Conservation (phyloP, 208 protist species). For the Leishmania aethiopica region DNA sequence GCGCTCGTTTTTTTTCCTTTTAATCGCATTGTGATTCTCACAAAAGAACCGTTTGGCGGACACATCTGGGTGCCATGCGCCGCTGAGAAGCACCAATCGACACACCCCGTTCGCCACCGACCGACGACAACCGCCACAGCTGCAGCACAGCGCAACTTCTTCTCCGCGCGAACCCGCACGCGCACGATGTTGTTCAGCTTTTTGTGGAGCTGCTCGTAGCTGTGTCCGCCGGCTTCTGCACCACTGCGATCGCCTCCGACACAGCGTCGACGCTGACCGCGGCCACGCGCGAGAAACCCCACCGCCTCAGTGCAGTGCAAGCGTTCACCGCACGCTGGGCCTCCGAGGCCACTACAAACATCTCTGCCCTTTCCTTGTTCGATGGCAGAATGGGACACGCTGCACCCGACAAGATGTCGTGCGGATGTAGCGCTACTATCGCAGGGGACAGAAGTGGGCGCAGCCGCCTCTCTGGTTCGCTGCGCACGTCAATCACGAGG, state of each 20-base stretch:
- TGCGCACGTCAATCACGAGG: slow-evolving; percentile 75
- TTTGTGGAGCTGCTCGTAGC: not conserved
- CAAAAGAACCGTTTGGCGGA: not conserved
- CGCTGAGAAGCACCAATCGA: not conserved
- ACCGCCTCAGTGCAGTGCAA: slow-evolving; percentile 60
- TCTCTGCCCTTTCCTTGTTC: slow-evolving; percentile 42
- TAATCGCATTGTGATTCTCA: not conserved
- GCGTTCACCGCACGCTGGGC: slow-evolving; percentile 58
- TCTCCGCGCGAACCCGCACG: not conserved
- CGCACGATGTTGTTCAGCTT: not conserved
- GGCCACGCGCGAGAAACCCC: slow-evolving; percentile 66
- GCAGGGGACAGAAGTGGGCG: slow-evolving; percentile 25
- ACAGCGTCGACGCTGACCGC: slow-evolving; percentile 44
- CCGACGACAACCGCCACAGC: not conserved
- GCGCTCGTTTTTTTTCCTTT: not conserved
- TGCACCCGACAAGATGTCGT: slow-evolving; percentile 83
- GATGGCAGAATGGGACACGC: slow-evolving; percentile 63
- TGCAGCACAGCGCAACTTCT: not conserved
- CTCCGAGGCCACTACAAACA: slow-evolving; percentile 64
- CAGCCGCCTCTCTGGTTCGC: slow-evolving; percentile 35
- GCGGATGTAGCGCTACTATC: slow-evolving; percentile 65
- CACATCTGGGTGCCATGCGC: not conserved
- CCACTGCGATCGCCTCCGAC: slow-evolving; percentile 19
- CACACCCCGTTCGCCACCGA: not conserved
- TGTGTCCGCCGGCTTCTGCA: not conserved